Conservation (phyloP, 2,329 filamentous ascomycete genomes). For the Hypoxylon sp. region DNA sequence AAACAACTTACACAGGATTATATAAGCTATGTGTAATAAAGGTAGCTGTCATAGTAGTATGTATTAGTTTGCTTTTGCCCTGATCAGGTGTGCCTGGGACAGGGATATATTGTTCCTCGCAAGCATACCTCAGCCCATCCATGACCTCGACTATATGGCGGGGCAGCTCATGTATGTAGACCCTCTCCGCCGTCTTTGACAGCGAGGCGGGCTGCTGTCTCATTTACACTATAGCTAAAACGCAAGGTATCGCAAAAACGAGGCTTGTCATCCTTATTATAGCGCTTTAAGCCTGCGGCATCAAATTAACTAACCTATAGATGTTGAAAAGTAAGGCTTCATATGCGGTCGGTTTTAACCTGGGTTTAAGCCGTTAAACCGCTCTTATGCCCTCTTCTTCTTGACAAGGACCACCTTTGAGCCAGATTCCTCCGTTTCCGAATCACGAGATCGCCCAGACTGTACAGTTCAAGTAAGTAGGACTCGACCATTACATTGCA, state of each 20-base stretch:
- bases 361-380: conserved; percentile 6
- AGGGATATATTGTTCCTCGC: conserved; percentile 25
- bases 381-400: conserved; percentile 7
- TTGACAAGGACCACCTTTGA: conserved; percentile 28
- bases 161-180: conserved; percentile 18
- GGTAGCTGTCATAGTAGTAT: conserved; percentile 7
- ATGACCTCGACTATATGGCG: conserved; percentile 25
- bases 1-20: conserved; percentile 9
- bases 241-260: conserved; percentile 28
- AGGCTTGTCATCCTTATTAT: conserved; percentile 34
- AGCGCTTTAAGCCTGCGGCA: conserved; percentile 1
- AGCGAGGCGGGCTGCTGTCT: conserved; percentile 26
- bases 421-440: conserved; percentile 30
- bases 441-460: conserved; percentile 25
- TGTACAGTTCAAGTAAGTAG: conserved; percentile 7
- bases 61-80: conserved; percentile 34
- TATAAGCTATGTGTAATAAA: conserved; percentile 14
- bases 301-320: conserved; percentile 21
- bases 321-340: conserved; percentile 26
- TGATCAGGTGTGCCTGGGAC: conserved; percentile 36
- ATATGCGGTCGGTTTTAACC: conserved; percentile 21
- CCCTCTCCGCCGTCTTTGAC: conserved; percentile 25
- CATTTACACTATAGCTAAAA: conserved; percentile 23
- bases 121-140: conserved; percentile 14
- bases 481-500: conserved; percentile 31